Conservation (phyloP, 164 flowering plant genomes). For the Warburgia ugandensis region DNA sequence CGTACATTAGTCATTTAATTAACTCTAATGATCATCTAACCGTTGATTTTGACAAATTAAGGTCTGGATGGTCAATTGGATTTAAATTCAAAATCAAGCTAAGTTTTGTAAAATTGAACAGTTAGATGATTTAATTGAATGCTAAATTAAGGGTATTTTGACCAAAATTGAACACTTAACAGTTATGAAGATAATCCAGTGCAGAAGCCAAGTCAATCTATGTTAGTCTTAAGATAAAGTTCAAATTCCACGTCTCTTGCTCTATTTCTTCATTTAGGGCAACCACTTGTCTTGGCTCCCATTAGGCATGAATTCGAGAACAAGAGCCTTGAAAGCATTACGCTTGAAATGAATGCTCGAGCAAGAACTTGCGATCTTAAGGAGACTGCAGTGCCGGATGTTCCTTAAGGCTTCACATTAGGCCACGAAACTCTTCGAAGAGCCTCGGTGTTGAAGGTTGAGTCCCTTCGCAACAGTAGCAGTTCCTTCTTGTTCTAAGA, state of each 20-base stretch:
- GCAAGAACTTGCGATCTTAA: slow-evolving; percentile 3
- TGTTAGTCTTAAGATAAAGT: not conserved
- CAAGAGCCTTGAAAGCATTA: not conserved
- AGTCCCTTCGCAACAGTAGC: too few species aligned
- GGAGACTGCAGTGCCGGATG: not conserved
- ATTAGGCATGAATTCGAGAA: slow-evolving; percentile 3
- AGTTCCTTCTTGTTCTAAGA: not conserved
- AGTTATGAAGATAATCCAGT: slow-evolving; percentile 2
- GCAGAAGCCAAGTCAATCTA: slow-evolving; percentile 1
- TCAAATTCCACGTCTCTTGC: not conserved
- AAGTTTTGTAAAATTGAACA: too few species aligned
- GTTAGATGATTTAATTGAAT: too few species aligned
- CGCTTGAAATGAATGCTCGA: not conserved
- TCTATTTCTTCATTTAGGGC: not conserved
- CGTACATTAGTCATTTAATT: too few species aligned
- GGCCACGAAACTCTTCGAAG: slow-evolving; percentile 5
- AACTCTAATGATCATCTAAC: too few species aligned
- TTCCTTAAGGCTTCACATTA: slow-evolving; percentile 4
- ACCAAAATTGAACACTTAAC: too few species aligned
- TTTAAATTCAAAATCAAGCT: too few species aligned
- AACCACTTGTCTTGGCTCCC: slow-evolving; percentile 3
- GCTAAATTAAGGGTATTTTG: too few species aligned
- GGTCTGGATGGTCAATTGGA: too few species aligned
- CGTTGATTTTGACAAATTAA: too few species aligned
- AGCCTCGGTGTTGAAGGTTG: not conserved